Conservation (phyloP, 306 rosid species). For the Medicago ruthenica region DNA sequence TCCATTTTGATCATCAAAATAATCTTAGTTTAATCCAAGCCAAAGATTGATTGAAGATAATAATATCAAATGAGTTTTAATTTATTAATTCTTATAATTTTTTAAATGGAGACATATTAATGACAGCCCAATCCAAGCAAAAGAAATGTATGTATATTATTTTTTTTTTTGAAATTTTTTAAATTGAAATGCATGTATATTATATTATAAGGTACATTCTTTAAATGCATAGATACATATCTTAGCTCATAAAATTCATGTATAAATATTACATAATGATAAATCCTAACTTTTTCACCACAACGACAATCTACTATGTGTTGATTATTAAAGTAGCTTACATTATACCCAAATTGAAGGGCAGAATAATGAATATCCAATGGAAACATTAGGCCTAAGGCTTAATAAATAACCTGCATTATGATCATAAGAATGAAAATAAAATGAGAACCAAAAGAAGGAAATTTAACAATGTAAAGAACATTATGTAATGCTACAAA, state of each 20-base stretch:
- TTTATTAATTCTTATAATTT: not conserved
- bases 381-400: conserved; percentile 53
- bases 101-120: not conserved
- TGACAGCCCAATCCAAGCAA: not conserved
- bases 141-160: conserved; percentile 13
- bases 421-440: conserved; percentile 42
- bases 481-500: conserved; percentile 58
- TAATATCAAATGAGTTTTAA: not conserved
- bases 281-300: conserved; percentile 38
- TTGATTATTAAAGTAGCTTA: conserved; percentile 52
- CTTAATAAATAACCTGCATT: conserved; percentile 53
- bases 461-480: conserved; percentile 26
- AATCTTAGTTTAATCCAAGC: not conserved
- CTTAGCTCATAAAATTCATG: conserved; percentile 2
- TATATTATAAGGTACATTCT: conserved; percentile 17
- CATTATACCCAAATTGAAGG: conserved; percentile 42
- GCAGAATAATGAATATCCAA: conserved; percentile 46
- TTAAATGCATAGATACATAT: conserved; percentile 3
- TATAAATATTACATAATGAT: conserved; percentile 25
- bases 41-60: not conserved
- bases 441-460: conserved; percentile 1
- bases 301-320: conserved; percentile 40
- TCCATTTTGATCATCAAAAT: not conserved
- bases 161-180: too few relatives aligned
- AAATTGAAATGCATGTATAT: too few relatives aligned